Base-by-base conservation (phyloP, 2,329 filamentous ascomycete species). In the Xylaria hypoxylon region DNA sequence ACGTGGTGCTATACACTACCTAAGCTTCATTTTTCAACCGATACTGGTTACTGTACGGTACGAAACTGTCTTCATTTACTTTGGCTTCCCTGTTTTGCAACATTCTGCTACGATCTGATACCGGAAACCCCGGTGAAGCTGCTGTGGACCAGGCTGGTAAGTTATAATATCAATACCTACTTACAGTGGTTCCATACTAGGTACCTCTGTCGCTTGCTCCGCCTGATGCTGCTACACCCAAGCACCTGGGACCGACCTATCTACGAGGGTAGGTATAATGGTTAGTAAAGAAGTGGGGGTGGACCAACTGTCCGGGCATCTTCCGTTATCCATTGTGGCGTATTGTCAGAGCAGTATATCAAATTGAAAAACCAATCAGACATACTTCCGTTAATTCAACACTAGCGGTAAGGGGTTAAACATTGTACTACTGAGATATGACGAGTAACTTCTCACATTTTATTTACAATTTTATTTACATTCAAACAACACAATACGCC, bases 1-100 rank as follows among this genome's bases (percentile, higher is more conserved):
- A 57, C 53, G 53, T 57, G 52, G 52, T 55, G 52, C 35, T 26
- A 55, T 55, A 31, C 28, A 31, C 28, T 38, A 52, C 22, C 31
- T 38, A 55, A 55, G 51, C 35, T 38, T 35, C 17, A 22, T 35
- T 19, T 8, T 35, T 52, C 31, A 33, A 35, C 17, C 28, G 8
- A 35, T 35, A 45, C n/a, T 38, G 10, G 11, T 4, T 38, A 15
- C 35, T 47, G 19, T 47, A 24, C 44, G 10, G 22, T 22, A 24
- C 44, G 6, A 24, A 47, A 15, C 15, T 38, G 11, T 38, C 35
- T 38, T 38, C 15, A 15, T 38, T 22, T 45, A 45, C 22, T 45
- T 45, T 40, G 42, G 42, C 19, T n/a, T 45, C 8, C 8, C 42
- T 45, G 42, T 45, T 45, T 45, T n/a, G 42, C n/a, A 45, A 45